Evolutionary conservation across 1,284 basidiomycete genomes (phyloP), one percentile per base, ranked within the genome.

Genomic region (Gymnopus androsaceus): DNA sequence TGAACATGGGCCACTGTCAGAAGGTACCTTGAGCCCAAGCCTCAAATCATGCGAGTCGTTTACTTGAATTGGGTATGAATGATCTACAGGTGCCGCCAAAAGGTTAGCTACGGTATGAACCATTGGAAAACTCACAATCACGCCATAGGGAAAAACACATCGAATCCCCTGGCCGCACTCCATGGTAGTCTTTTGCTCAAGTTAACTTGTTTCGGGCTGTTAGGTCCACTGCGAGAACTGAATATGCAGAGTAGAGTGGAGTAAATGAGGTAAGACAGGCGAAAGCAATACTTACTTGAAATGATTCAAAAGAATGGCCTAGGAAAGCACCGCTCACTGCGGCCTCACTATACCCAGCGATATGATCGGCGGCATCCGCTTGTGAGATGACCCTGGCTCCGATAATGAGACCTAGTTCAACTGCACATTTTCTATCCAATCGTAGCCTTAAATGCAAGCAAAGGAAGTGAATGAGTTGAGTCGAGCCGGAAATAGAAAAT

Each of bases 401-500:
- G 58, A 99, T 94, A n/a, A 99, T 84, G n/a, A 98, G 85, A 21
- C 94, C 96, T 48, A 99, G 90, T 75, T 99, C 96, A 61, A 99
- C 96, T 96, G 30, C 23, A 63, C 33, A 28, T 21, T 12, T 17
- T 1, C 31, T 14, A 36, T 48, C 3, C 3, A n/a, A n/a, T n/a
- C n/a, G n/a, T 11, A 36, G 19, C 7, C 25, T 4, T 23, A 3
- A 15, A 36, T 7, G 7, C 27, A 30, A 4, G 25, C 3, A 11
- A 48, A 19, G 14, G 12, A 23, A 8, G 6, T 23, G 15, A 45
- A 19, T 5, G 37, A 40, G n/a, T 5, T n/a, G 25, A 47, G 25
- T 17, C 27, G 17, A 12, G n/a, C n/a, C n/a, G 21, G 8, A 33
- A 17, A 47, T 25, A 31, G 7, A 33, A 14, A n/a, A 45, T 31